These are phyloP conservation scores for Ustulina deusta DNA, from an alignment of 2,329 filamentous ascomycete species.

Conservation along the genomic window DNA sequence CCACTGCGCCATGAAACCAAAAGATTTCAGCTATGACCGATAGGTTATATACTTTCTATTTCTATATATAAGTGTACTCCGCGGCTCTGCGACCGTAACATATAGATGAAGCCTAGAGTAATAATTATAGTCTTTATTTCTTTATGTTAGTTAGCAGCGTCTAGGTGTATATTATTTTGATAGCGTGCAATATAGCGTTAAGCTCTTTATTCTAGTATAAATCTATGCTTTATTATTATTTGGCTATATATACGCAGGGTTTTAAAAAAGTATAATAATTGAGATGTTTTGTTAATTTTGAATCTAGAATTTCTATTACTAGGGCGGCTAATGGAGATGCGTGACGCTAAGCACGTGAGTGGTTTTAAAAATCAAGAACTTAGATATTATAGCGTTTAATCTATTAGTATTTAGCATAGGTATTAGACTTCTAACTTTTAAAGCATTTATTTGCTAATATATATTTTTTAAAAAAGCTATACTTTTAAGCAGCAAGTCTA, in stretches of 20 bases:
- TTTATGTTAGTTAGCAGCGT: too few species aligned
- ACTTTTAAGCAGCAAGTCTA: background rate
- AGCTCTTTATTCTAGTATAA: too few species aligned
- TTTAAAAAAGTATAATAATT: too few species aligned
- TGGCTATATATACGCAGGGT: too few species aligned
- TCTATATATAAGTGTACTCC: slow-evolving; percentile 9
- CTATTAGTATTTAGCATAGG: background rate
- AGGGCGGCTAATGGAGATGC: background rate
- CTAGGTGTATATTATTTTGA: too few species aligned
- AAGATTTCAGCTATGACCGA: slow-evolving; percentile 13
- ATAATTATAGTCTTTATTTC: too few species aligned
- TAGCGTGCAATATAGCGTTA: too few species aligned
- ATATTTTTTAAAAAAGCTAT: background rate
- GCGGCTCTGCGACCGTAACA: background rate
- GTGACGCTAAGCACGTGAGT: background rate
- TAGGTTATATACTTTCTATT: slow-evolving; percentile 4
- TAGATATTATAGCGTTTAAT: background rate
- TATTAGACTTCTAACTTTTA: background rate
- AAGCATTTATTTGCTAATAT: background rate
- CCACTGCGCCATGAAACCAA: slow-evolving; percentile 11
- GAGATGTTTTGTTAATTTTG: too few species aligned
- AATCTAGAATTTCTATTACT: background rate
- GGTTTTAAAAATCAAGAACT: background rate
- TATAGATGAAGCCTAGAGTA: too few species aligned
- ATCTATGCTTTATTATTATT: too few species aligned